phyloP scores from a whole-genome alignment of 495 filamentous ascomycete genomes.

The Beverwykella pulmonaria region DNA sequence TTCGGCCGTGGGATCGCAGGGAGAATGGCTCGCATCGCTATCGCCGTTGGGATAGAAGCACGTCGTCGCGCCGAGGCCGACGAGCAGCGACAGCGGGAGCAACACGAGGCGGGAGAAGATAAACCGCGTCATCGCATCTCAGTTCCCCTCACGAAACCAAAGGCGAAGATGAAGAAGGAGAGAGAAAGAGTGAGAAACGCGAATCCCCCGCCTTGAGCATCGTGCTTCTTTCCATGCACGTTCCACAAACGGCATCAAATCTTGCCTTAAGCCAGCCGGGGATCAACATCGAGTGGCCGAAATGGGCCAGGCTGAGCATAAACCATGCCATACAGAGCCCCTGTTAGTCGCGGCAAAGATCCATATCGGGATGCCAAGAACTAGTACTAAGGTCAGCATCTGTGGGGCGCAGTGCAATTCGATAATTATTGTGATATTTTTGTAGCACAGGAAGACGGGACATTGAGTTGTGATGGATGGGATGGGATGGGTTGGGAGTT shows the following conservation, averaged over 20 bases:
- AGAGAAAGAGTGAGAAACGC: background rate
- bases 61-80: background rate
- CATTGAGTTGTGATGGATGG: too few relatives aligned
- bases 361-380: background rate
- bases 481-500: too few relatives aligned
- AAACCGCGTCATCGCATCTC: background rate
- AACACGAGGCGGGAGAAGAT: conserved; percentile 3
- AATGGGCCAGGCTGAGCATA: background rate
- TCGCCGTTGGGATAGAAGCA: conserved; percentile 28
- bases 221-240: too few relatives aligned
- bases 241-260: too few relatives aligned
- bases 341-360: background rate
- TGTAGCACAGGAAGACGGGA: background rate
- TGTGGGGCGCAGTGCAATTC: background rate
- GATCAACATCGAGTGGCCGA: background rate
- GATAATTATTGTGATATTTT: background rate
- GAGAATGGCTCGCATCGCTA: background rate
- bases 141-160: background rate
- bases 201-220: background rate
- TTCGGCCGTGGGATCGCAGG: conserved; percentile 10
- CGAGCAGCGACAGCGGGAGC: background rate
- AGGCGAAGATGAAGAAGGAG: background rate
- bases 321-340: background rate
- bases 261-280: background rate
- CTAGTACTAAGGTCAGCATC: background rate